Percentiles rank a stretch among this genome's conserved stretches.
These are phyloP conservation scores for Aspergillus asperescens DNA, from an alignment of 495 filamentous ascomycete genomes.

Conservation along the genomic window DNA sequence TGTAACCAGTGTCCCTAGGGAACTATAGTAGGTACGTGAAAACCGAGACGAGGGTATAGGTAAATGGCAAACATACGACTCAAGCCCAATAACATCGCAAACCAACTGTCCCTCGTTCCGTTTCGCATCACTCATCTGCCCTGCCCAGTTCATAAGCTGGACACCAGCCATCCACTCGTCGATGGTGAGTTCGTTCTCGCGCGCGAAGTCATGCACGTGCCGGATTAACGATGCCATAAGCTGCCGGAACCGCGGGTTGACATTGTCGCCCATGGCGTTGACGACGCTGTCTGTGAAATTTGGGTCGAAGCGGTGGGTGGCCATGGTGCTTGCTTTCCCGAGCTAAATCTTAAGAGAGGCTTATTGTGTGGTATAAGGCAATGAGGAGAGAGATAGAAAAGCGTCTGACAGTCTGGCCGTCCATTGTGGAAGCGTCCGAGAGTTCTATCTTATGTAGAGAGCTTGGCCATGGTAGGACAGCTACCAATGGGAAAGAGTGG, in stretches of 20 bases:
- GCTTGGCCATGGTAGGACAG: not conserved
- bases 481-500: constrained; percentile 7
- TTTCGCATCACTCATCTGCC: constrained; percentile 62
- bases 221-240: constrained; percentile 40
- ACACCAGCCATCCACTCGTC: constrained; percentile 47
- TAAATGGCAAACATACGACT: constrained; percentile 44
- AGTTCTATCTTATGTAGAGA: not conserved
- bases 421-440: not conserved
- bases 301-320: constrained; percentile 46
- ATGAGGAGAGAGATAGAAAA: not conserved
- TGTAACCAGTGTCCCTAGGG: too few species aligned
- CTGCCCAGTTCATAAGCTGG: constrained; percentile 64
- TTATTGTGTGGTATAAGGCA: not conserved
- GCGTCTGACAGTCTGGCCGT: too few species aligned
- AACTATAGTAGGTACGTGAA: not conserved
- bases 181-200: constrained; percentile 45
- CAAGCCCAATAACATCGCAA: constrained; percentile 67
- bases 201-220: constrained; percentile 45
- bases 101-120: constrained; percentile 71
- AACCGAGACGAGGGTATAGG: too few species aligned
- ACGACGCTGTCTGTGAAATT: constrained; percentile 65
- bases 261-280: constrained; percentile 63
- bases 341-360: too few species aligned
- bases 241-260: constrained; percentile 48
- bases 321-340: constrained; percentile 25